Percentiles rank a stretch among this genome's conserved stretches.
Conservation (phyloP, 495 filamentous ascomycete genomes). For the Daldinia childiae region DNA sequence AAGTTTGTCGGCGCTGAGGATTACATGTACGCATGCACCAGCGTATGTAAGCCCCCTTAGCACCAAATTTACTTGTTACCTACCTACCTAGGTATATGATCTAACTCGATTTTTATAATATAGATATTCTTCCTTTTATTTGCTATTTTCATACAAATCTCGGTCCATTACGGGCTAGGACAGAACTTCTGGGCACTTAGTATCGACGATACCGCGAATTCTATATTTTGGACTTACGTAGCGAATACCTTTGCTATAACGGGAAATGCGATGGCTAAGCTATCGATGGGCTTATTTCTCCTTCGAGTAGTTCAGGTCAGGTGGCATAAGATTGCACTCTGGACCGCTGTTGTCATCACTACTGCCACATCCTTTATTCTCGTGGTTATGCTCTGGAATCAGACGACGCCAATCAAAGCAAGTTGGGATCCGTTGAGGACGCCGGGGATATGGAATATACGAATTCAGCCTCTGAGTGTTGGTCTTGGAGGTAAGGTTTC, state of each 20-base stretch:
- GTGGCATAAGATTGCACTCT: slow-evolving; percentile 50
- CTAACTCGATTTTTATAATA: slow-evolving; percentile 6
- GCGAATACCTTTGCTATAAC: slow-evolving; percentile 53
- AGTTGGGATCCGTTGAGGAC: slow-evolving; percentile 53
- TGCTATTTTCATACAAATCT: slow-evolving; percentile 48
- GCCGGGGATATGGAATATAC: slow-evolving; percentile 50
- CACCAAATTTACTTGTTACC: background rate
- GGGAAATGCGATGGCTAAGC: slow-evolving; percentile 53
- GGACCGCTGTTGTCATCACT: slow-evolving; percentile 49
- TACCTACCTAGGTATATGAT: background rate
- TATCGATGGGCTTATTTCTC: slow-evolving; percentile 55
- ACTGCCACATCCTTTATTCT: slow-evolving; percentile 45
- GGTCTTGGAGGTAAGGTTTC: slow-evolving; percentile 47
- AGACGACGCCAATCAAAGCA: slow-evolving; percentile 48
- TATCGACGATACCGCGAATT: slow-evolving; percentile 45
- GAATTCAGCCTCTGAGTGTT: slow-evolving; percentile 52
- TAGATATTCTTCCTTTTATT: slow-evolving; percentile 50
- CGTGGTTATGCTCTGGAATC: slow-evolving; percentile 52
- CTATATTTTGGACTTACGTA: slow-evolving; percentile 54
- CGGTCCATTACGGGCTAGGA: slow-evolving; percentile 49
- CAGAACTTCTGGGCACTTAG: slow-evolving; percentile 47
- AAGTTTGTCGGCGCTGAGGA: slow-evolving; percentile 52
- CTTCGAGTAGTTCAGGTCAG: slow-evolving; percentile 50
- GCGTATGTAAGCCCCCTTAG: slow-evolving; percentile 31
- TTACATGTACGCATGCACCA: slow-evolving; percentile 48